A percentile compares a stretch with the other conserved stretches of the same genome.
These are phyloP conservation scores for Penicillium roqueforti DNA, from an alignment of 495 filamentous ascomycete species.

Conservation along the genomic window DNA sequence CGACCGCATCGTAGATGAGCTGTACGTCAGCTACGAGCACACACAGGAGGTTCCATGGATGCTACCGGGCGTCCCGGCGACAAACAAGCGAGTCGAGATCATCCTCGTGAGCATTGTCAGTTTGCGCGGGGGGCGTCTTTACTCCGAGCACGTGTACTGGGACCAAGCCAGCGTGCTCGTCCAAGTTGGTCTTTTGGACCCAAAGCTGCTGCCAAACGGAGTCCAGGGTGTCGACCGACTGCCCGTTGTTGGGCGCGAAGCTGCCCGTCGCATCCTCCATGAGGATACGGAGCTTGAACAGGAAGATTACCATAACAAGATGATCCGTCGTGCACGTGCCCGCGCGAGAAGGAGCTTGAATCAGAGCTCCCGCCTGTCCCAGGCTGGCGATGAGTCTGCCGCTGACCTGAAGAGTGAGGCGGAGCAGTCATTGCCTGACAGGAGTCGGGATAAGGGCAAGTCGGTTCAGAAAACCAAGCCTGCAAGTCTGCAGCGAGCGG, in stretches of 20 bases:
- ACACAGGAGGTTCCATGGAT: slow-evolving; percentile 73
- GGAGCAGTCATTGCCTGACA: slow-evolving; percentile 12
- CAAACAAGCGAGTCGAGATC: slow-evolving; percentile 61
- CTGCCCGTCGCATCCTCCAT: slow-evolving; percentile 62
- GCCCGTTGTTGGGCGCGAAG: slow-evolving; percentile 66
- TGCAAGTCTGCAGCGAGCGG: slow-evolving; percentile 2
- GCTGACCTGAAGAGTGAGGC: slow-evolving; percentile 26
- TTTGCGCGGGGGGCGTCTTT: slow-evolving; percentile 67
- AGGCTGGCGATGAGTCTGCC: slow-evolving; percentile 23
- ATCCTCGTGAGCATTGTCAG: slow-evolving; percentile 73
- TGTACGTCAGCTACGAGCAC: slow-evolving; percentile 63
- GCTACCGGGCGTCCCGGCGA: slow-evolving; percentile 71
- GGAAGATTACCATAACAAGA: slow-evolving; percentile 39
- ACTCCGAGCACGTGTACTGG: slow-evolving; percentile 83
- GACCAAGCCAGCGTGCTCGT: slow-evolving; percentile 78
- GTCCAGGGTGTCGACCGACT: slow-evolving; percentile 55
- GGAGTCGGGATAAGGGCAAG: slow-evolving; percentile 22
- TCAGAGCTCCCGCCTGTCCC: slow-evolving; percentile 8
- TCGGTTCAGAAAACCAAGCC: slow-evolving; percentile 14
- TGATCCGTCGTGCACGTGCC: slow-evolving; percentile 33
- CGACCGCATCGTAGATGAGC: slow-evolving; percentile 59
- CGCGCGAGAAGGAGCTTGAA: slow-evolving; percentile 14
- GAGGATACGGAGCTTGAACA: slow-evolving; percentile 46
- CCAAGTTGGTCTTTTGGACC: slow-evolving; percentile 73
- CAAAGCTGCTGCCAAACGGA: slow-evolving; percentile 46